phyloP scores from a whole-genome alignment of 805 yeast genomes.

The Yamadazyma insecticola region DNA sequence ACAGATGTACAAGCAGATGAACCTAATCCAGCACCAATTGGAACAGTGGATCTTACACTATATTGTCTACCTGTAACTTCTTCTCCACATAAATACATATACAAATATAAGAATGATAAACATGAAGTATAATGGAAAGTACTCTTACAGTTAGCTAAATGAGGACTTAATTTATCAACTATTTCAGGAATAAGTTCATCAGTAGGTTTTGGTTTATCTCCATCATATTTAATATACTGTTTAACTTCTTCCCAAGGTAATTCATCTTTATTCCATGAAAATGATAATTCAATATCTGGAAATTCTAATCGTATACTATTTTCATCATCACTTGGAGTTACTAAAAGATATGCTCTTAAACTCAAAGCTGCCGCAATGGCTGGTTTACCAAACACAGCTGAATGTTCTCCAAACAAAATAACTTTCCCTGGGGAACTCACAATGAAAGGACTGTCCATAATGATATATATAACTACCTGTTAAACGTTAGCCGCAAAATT shows the following conservation, averaged over 20 bases:
- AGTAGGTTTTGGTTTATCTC: conserved; percentile 28
- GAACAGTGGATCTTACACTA: conserved; percentile 75
- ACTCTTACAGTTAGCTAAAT: conserved; percentile 43
- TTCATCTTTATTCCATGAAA: conserved; percentile 56
- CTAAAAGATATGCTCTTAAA: conserved; percentile 75
- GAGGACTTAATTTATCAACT: conserved; percentile 42
- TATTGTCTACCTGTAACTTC: conserved; percentile 50
- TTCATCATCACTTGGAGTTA: conserved; percentile 41
- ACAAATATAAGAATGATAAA: conserved; percentile 76
- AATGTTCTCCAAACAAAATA: conserved; percentile 93
- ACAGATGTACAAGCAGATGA: conserved; percentile 91
- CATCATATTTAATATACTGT: conserved; percentile 11
- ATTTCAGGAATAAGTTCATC: conserved; percentile 60
- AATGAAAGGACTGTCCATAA: conserved; percentile 44
- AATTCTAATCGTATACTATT: conserved; percentile 59
- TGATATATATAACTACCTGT: too few species aligned
- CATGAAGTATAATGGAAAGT: conserved; percentile 74
- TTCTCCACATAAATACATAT: conserved; percentile 50
- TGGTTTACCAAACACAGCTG: conserved; percentile 90
- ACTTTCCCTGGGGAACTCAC: conserved; percentile 97
- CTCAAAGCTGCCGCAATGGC: conserved; percentile 95
- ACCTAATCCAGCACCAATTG: conserved; percentile 96
- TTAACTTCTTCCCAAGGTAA: conserved; percentile 55
- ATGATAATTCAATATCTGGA: conserved; percentile 72
- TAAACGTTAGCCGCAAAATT: too few species aligned